Evolutionary conservation across 345 rosid genomes (phyloP).

Genomic region (Eucalyptus pumila): DNA sequence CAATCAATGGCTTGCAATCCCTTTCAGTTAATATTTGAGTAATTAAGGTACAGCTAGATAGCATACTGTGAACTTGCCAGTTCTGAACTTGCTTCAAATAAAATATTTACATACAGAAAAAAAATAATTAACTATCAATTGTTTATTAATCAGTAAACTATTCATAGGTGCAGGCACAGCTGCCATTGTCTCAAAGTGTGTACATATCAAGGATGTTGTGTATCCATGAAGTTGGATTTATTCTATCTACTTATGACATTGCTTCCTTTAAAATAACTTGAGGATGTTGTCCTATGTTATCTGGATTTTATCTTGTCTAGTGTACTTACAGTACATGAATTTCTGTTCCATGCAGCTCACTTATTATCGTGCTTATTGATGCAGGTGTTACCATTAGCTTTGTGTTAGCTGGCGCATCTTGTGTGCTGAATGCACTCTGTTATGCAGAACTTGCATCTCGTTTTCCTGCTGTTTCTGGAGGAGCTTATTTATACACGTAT

Average conservation of each 20-base stretch:
- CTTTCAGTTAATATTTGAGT: neutral
- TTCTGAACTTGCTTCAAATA: neutral
- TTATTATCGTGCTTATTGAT: neutral
- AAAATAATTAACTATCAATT: neutral
- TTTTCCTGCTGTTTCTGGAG: constrained; percentile 93
- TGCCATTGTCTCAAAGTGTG: neutral
- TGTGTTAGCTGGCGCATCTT: constrained; percentile 79
- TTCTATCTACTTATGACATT: neutral
- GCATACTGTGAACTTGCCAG: neutral
- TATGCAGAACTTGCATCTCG: constrained; percentile 88
- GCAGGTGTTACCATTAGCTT: constrained; percentile 89
- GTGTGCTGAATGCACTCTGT: constrained; percentile 86
- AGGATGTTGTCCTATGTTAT: neutral
- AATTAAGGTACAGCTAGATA: neutral
- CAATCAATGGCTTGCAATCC: neutral
- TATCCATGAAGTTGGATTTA: neutral
- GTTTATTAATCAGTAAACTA: neutral
- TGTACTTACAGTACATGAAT: neutral
- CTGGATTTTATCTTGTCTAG: neutral
- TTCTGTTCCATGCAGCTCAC: neutral
- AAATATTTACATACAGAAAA: neutral
- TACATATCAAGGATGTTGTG: neutral
- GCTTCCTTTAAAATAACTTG: neutral
- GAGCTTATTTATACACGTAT: constrained; percentile 80
- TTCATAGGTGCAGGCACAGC: neutral